phyloP scores from a whole-genome alignment of 202 grass and related monocot genomes.

The Tripidium arundinaceum region DNA sequence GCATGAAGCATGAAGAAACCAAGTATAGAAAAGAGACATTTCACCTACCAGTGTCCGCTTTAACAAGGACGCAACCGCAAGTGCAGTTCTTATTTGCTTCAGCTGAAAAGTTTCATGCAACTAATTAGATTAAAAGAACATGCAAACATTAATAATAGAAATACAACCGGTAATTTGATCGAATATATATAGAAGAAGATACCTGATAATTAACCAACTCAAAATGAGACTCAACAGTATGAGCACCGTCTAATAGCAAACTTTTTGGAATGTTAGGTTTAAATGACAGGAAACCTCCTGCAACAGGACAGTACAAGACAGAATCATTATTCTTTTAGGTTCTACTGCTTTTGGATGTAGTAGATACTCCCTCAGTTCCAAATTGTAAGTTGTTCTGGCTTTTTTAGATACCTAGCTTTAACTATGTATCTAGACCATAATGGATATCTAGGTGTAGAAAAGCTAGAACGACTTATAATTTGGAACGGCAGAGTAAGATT shows the following conservation, averaged over 20 bases:
- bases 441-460: neutral
- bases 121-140: constrained; percentile 21
- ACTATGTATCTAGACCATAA: neutral
- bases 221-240: constrained; percentile 94
- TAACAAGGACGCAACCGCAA: constrained; percentile 78
- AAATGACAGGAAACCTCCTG: constrained; percentile 95
- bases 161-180: neutral
- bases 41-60: constrained; percentile 75
- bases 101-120: constrained; percentile 66
- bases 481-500: neutral
- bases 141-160: neutral
- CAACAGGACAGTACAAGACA: constrained; percentile 10
- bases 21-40: constrained; percentile 23
- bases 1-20: neutral
- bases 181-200: constrained; percentile 29
- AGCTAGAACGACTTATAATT: neutral
- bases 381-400: neutral
- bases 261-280: constrained; percentile 77
- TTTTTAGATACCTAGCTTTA: neutral
- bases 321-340: neutral
- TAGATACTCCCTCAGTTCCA: neutral
- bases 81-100: constrained; percentile 88
- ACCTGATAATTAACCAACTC: constrained; percentile 88
- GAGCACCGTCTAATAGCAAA: constrained; percentile 73
- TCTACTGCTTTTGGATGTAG: neutral